A percentile compares a stretch with the other conserved stretches of the same genome.
Evolutionary conservation across 2,329 filamentous ascomycete genomes (phyloP).

Genomic region (Xylaria sp.): DNA sequence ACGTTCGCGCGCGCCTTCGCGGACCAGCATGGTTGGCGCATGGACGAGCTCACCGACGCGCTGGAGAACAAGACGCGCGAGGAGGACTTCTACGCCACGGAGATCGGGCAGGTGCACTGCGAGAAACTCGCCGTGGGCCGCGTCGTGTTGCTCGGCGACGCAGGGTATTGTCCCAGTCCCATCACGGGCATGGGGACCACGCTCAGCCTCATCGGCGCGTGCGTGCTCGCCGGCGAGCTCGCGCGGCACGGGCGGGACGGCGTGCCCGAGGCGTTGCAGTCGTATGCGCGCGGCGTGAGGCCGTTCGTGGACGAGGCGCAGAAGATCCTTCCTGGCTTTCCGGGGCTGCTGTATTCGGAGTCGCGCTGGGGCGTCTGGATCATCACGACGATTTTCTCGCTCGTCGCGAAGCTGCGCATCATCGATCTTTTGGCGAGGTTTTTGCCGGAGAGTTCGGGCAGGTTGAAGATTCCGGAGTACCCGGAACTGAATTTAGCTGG

Average conservation of each 20-base stretch:
- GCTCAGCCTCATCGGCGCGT: conserved; percentile 61
- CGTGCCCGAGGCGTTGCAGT: conserved; percentile 51
- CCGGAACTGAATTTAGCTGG: conserved; percentile 41
- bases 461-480: conserved; percentile 44
- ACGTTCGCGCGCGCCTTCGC: conserved; percentile 48
- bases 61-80: conserved; percentile 25
- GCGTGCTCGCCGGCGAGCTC: conserved; percentile 67
- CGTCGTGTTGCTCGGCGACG: conserved; percentile 65
- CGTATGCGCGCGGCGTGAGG: conserved; percentile 58
- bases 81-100: conserved; percentile 61
- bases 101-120: conserved; percentile 59
- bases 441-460: conserved; percentile 41
- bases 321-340: conserved; percentile 42
- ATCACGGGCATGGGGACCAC: conserved; percentile 65
- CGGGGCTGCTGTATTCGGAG: conserved; percentile 39
- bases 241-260: conserved; percentile 42
- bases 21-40: conserved; percentile 39
- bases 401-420: conserved; percentile 43
- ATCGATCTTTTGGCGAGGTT: conserved; percentile 39
- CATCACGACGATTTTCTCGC: conserved; percentile 39
- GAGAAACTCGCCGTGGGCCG: conserved; percentile 57
- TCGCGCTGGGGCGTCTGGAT: conserved; percentile 41
- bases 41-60: conserved; percentile 5
- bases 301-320: conserved; percentile 59
- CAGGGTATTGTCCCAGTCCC: conserved; percentile 61